A percentile compares a stretch with the other conserved stretches of the same genome.
phyloP scores from a whole-genome alignment of 2,329 filamentous ascomycete genomes.

The Alternaria arbusti region DNA sequence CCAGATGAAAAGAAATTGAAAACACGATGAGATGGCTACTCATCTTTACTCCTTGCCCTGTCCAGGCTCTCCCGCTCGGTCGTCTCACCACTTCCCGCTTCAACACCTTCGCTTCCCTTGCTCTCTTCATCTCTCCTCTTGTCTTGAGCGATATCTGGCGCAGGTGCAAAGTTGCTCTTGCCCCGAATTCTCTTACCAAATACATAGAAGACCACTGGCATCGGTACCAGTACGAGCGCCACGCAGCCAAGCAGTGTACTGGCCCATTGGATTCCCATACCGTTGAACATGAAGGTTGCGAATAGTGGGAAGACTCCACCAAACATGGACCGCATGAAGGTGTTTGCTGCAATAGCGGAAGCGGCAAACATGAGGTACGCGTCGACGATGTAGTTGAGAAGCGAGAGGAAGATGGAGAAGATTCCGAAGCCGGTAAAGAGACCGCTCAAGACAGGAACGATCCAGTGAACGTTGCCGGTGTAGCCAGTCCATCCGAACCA shows the following conservation, averaged over 20 bases:
- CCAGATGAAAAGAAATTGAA: background rate
- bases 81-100: conserved; percentile 12
- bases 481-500: conserved; percentile 54
- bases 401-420: conserved; percentile 63
- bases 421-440: conserved; percentile 65
- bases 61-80: conserved; percentile 8
- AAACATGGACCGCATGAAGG: conserved; percentile 59
- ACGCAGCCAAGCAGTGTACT: conserved; percentile 54
- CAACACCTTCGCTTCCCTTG: conserved; percentile 11
- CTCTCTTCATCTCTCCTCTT: conserved; percentile 45
- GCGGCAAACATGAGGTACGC: conserved; percentile 64
- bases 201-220: conserved; percentile 54
- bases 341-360: conserved; percentile 63
- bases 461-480: conserved; percentile 51
- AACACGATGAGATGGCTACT: conserved; percentile 7
- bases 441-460: conserved; percentile 52
- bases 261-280: conserved; percentile 59
- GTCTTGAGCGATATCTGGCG: conserved; percentile 48
- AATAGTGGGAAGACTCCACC: conserved; percentile 62
- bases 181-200: conserved; percentile 53
- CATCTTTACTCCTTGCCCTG: conserved; percentile 20
- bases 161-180: conserved; percentile 53
- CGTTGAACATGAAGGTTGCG: conserved; percentile 62
- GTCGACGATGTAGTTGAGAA: conserved; percentile 66
- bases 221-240: conserved; percentile 50